Percentiles rank a stretch among this genome's conserved stretches.
Evolutionary conservation across 192 early-diverging fungal species (phyloP).

Genomic region (Thoreauomyces humboldtii): DNA sequence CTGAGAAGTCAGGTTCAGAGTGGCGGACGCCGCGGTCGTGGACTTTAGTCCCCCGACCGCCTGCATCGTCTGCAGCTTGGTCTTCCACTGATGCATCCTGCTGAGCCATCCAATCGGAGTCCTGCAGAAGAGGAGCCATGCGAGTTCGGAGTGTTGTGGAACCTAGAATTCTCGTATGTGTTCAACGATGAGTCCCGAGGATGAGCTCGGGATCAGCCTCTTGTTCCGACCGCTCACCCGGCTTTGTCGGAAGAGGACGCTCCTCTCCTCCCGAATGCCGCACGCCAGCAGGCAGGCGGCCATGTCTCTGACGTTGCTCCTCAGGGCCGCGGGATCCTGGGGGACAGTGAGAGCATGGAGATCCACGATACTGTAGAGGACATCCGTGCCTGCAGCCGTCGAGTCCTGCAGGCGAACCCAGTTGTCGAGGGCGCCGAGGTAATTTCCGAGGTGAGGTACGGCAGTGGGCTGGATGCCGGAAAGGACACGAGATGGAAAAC

Average conservation of each 20-base stretch:
- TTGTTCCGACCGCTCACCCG: too few relatives aligned
- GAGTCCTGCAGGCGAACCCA: slow-evolving; percentile 75
- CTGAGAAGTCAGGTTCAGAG: slow-evolving; percentile 24
- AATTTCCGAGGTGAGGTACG: slow-evolving; percentile 90
- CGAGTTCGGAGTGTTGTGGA: slow-evolving; percentile 70
- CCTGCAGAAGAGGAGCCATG: slow-evolving; percentile 84
- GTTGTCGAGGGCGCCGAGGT: slow-evolving; percentile 83
- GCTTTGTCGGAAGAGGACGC: slow-evolving; percentile 83
- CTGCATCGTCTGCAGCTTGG: slow-evolving; percentile 34
- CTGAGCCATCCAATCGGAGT: slow-evolving; percentile 86
- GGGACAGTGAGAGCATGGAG: slow-evolving; percentile 85
- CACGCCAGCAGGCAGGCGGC: slow-evolving; percentile 76
- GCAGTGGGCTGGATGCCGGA: slow-evolving; percentile 96
- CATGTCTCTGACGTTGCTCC: slow-evolving; percentile 68
- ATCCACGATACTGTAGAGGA: slow-evolving; percentile 82
- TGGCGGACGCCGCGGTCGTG: slow-evolving; percentile 25
- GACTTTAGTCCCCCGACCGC: not conserved
- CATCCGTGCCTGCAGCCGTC: not conserved
- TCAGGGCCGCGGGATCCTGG: slow-evolving; percentile 63
- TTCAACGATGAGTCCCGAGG: not conserved
- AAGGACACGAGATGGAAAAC: slow-evolving; percentile 35
- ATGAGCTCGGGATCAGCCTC: slow-evolving; percentile 6
- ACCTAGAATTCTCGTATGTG: slow-evolving; percentile 22
- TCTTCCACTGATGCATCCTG: slow-evolving; percentile 96
- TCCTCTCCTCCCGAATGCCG: slow-evolving; percentile 72